Base-by-base conservation (phyloP, 208 protist species). In the Strigomonas culicis region DNA sequence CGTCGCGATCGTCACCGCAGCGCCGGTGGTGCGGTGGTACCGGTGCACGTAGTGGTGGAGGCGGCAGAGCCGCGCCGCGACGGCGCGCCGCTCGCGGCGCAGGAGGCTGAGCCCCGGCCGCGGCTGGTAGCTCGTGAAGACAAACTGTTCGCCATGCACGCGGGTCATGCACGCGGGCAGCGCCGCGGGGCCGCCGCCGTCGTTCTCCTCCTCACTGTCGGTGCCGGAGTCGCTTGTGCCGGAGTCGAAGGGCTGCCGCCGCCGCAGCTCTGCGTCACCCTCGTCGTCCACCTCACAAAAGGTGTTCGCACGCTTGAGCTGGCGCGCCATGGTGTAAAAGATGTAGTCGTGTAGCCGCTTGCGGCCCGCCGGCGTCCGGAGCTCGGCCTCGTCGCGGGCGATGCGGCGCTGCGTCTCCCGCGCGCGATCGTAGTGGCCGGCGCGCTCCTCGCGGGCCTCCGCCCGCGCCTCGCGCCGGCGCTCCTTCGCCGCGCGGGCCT, bases 161-260 rank as follows among this genome's bases (percentile, higher is more conserved):
- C 36, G 68, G 71, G 58, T 78, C 64, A 1, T 79, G 34, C 0
- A 86, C 36, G 50, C 43, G 43, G 70, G 70, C 19, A 52, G 55
- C 50, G 69, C 62, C n/a, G 51, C 41, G 19, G 31, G 24, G 7
- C 1, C 27, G 10, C 47, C 25, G 22, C 15, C 11, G 17, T 59
- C 49, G 24, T 77, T 30, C 0, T 66, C 39, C 43, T 62, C 52
- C 13, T 63, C 64, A 13, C 44, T 59, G 17, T 73, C 62, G 17
- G n/a, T 56, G 15, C 50, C 43, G 13, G 66, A 19, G 7, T 62
- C 34, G 30, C 65, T 34, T 36, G 58, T 46, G 41, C 28, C 49
- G 15, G 27, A 30, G 10, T 59, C 32, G 15, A 60, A 27, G 50
- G 64, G 25, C n/a, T n/a, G n/a, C n/a, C n/a, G n/a, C n/a, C n/a